Conservation (phyloP, 1,284 basidiomycete genomes). For the Rhodotorula sp. region DNA sequence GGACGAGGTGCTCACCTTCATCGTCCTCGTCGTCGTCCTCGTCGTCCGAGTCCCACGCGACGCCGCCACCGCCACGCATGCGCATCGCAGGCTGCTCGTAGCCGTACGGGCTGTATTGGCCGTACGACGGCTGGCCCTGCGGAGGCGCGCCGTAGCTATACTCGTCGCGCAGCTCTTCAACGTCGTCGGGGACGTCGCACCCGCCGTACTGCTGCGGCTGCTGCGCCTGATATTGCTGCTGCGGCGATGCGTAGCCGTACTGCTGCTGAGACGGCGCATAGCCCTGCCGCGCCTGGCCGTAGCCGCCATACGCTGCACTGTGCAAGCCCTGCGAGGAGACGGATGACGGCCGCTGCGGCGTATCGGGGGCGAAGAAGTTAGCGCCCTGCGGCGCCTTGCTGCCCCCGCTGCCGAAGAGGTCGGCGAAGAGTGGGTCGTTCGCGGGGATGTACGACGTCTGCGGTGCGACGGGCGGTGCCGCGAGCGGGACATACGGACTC, state of each 20-base stretch:
- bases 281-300: neutral
- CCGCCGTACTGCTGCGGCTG: neutral
- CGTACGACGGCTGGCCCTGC: neutral
- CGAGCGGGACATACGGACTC: slow-evolving; percentile 25
- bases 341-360: neutral
- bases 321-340: too few relatives aligned
- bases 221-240: too few relatives aligned
- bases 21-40: slow-evolving; percentile 2
- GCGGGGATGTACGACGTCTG: slow-evolving; percentile 21
- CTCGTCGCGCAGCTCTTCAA: slow-evolving; percentile 6
- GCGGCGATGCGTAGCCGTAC: neutral
- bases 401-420: slow-evolving; percentile 8
- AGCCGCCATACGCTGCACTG: too few relatives aligned
- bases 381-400: neutral
- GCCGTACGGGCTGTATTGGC: slow-evolving; percentile 1
- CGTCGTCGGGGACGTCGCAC: neutral
- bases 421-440: slow-evolving; percentile 32
- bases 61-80: slow-evolving; percentile 15
- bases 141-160: neutral
- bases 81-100: slow-evolving; percentile 23
- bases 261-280: too few relatives aligned
- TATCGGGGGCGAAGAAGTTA: slow-evolving; percentile 24
- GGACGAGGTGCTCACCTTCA: neutral
- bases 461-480: neutral
- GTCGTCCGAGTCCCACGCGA: neutral